Evolutionary conservation across 1,139 yeast species (phyloP).

Genomic region (Candida pseudoviswanathii): DNA sequence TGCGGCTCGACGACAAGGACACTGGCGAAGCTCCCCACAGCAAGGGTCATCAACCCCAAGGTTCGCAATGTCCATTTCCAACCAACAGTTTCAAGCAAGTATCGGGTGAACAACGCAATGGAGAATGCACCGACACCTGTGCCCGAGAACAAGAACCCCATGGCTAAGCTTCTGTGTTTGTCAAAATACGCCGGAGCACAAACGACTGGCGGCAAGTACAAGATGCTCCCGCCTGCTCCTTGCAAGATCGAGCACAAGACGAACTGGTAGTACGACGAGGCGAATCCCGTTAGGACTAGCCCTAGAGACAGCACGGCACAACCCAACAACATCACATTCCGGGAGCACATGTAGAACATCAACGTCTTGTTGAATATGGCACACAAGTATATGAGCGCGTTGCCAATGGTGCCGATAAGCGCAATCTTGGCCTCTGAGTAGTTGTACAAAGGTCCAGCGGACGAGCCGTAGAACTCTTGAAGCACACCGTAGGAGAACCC

Average conservation of each 20-base stretch:
- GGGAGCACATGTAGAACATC: constrained; percentile 21
- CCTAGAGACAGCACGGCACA: constrained; percentile 29
- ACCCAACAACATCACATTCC: constrained; percentile 28
- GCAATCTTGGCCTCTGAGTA: constrained; percentile 29
- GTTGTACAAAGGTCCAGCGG: constrained; percentile 27
- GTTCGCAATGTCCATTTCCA: constrained; percentile 44
- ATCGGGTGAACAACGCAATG: constrained; percentile 35
- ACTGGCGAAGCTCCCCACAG: constrained; percentile 19
- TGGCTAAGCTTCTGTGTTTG: constrained; percentile 40
- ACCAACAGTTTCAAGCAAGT: constrained; percentile 30
- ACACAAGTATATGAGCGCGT: constrained; percentile 29
- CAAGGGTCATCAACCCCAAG: constrained; percentile 31
- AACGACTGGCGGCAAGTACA: constrained; percentile 43
- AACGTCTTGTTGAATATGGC: constrained; percentile 28
- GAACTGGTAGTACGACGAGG: constrained; percentile 28
- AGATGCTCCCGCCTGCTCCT: constrained; percentile 40
- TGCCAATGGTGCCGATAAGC: constrained; percentile 31
- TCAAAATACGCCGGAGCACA: constrained; percentile 42
- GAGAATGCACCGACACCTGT: constrained; percentile 46
- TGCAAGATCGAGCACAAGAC: constrained; percentile 28
- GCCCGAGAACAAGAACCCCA: constrained; percentile 45
- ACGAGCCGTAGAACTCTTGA: constrained; percentile 33
- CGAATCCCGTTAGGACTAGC: constrained; percentile 27
- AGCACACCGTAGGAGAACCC: constrained; percentile 38
- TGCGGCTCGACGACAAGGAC: constrained; percentile 21